A percentile compares a stretch with the other conserved stretches of the same genome.
Evolutionary conservation across 1,139 yeast genomes (phyloP).

Genomic region (Nakaseomyces nivariensis): DNA sequence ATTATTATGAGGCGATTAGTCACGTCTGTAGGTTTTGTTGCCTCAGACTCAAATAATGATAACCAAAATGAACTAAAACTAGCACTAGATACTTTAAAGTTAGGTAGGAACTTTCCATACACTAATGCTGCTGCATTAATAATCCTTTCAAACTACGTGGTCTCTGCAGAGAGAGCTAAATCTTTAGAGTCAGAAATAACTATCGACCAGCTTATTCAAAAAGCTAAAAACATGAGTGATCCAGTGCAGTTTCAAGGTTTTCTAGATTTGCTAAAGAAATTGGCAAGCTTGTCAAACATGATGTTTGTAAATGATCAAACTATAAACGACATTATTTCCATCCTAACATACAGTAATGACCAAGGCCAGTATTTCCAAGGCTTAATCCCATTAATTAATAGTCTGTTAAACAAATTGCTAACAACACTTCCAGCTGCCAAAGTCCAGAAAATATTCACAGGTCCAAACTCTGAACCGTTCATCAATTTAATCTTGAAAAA

Average conservation of each 20-base stretch:
- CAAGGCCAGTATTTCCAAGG: conserved; percentile 21
- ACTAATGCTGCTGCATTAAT: conserved; percentile 19
- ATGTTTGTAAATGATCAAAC: conserved; percentile 13
- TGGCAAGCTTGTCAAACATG: conserved; percentile 17
- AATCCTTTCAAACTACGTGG: conserved; percentile 21
- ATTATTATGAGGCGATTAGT: conserved; percentile 17
- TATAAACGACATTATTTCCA: conserved; percentile 8
- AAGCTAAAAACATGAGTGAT: conserved; percentile 16
- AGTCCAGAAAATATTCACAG: conserved; percentile 10
- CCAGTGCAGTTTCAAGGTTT: conserved; percentile 28
- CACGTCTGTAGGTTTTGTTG: conserved; percentile 13
- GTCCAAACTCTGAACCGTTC: conserved; percentile 6
- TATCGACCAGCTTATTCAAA: conserved; percentile 10
- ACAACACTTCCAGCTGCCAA: conserved; percentile 21
- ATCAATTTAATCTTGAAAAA: conserved; percentile 11
- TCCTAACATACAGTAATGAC: conserved; percentile 18
- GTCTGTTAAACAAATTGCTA: conserved; percentile 21
- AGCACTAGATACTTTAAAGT: background rate
- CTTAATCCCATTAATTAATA: conserved; percentile 17
- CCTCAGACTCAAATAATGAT: conserved; percentile 11
- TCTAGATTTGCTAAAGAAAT: conserved; percentile 23
- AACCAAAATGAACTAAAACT: conserved; percentile 10
- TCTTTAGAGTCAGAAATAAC: conserved; percentile 8
- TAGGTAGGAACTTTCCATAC: background rate
- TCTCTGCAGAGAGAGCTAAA: conserved; percentile 16